A percentile compares a stretch with the other conserved stretches of the same genome.
Conservation (phyloP, 2,329 filamentous ascomycete genomes). For the Plenodomus tracheiphilus region DNA sequence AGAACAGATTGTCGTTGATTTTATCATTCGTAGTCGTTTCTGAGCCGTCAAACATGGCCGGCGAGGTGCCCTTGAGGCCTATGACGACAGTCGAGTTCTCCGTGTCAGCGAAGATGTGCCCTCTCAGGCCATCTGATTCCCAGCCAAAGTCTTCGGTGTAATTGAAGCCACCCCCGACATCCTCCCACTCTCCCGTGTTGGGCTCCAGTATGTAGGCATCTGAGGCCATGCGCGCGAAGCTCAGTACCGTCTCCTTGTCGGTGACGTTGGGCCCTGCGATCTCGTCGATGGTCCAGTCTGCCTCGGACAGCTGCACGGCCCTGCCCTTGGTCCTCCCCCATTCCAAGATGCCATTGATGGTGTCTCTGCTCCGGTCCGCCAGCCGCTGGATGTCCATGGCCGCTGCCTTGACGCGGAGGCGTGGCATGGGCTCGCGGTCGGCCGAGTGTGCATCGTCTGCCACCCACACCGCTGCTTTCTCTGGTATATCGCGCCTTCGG, state of each 20-base stretch:
- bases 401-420: constrained; percentile 61
- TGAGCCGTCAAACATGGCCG: constrained; percentile 93
- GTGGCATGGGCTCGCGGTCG: constrained; percentile 48
- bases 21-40: constrained; percentile 98
- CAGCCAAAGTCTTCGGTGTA: constrained; percentile 89
- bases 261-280: constrained; percentile 78
- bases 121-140: constrained; percentile 84
- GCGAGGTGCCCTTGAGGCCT: constrained; percentile 85
- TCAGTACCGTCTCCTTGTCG: constrained; percentile 82
- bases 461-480: constrained; percentile 65
- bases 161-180: constrained; percentile 72
- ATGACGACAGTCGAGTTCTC: constrained; percentile 86
- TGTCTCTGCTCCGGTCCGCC: constrained; percentile 72
- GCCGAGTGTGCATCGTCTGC: constrained; percentile 58
- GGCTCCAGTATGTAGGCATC: constrained; percentile 83
- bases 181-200: constrained; percentile 76
- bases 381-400: constrained; percentile 76
- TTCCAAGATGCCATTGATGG: constrained; percentile 78
- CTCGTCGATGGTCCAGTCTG: constrained; percentile 82
- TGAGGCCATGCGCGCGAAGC: constrained; percentile 83
- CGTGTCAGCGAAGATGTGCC: constrained; percentile 89
- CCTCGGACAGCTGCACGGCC: constrained; percentile 68
- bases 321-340: constrained; percentile 70
- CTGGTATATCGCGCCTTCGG: constrained; percentile 71
- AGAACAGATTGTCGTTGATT: constrained; percentile 95